phyloP scores from a whole-genome alignment of 1,284 basidiomycete species.

The Cryptococcus maquisensis region DNA sequence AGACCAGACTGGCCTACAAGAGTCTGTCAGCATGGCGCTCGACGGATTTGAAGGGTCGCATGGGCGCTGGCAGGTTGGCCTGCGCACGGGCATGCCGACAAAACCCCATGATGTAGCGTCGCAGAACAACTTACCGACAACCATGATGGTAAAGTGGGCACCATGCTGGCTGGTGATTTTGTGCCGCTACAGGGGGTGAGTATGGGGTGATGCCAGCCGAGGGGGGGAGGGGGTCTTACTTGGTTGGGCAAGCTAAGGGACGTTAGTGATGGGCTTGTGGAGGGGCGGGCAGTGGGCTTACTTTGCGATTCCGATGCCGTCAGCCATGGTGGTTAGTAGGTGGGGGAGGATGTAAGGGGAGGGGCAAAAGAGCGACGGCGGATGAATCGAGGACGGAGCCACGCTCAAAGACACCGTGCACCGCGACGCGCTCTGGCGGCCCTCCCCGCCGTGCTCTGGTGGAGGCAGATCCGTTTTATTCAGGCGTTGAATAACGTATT shows the following conservation, averaged over 20 bases:
- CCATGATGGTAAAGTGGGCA: conserved; percentile 99
- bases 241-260: conserved; percentile 89
- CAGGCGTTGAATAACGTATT: neutral
- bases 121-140: conserved; percentile 69
- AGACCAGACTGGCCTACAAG: conserved; percentile 84
- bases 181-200: conserved; percentile 62
- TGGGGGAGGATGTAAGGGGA: no score
- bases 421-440: no score
- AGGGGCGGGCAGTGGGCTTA: conserved; percentile 21
- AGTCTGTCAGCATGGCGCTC: neutral
- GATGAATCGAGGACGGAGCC: no score
- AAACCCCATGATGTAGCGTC: neutral
- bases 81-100: conserved; percentile 4
- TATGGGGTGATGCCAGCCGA: neutral
- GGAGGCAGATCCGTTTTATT: neutral
- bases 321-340: conserved; percentile 34
- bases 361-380: no score
- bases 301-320: conserved; percentile 51
- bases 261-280: neutral
- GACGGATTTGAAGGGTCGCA: no score
- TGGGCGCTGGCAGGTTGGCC: neutral
- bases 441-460: neutral
- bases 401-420: no score
- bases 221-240: conserved; percentile 56
- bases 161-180: conserved; percentile 96